Percentiles rank a stretch among this genome's conserved stretches.
Conservation (phyloP, 768 basidiomycete genomes). For the Suillus luteus region DNA sequence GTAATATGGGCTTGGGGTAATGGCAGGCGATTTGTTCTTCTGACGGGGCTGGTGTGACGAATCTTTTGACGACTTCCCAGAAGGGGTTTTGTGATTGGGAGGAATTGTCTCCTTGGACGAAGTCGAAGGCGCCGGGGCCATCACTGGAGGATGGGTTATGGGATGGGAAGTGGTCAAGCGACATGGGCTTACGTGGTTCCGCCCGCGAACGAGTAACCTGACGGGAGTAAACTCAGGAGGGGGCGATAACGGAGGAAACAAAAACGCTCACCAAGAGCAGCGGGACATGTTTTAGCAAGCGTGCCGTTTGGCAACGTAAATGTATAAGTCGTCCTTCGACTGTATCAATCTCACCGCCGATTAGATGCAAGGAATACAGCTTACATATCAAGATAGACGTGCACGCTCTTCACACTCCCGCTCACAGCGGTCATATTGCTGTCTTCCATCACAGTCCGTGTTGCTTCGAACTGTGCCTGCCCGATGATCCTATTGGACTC, state of each 20-base stretch:
- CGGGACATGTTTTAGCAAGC: slow-evolving; percentile 69
- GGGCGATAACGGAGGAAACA: slow-evolving; percentile 6
- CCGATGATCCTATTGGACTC: slow-evolving; percentile 77
- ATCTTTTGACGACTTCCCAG: slow-evolving; percentile 78
- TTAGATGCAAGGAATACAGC: slow-evolving; percentile 22
- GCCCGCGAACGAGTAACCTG: slow-evolving; percentile 76
- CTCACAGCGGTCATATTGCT: slow-evolving; percentile 43
- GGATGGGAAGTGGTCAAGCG: background rate
- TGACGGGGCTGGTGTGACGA: slow-evolving; percentile 64
- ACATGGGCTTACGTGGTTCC: slow-evolving; percentile 72
- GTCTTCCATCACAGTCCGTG: slow-evolving; percentile 63
- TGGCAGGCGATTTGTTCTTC: slow-evolving; percentile 70
- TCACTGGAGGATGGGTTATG: slow-evolving; percentile 46
- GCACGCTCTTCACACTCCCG: slow-evolving; percentile 71
- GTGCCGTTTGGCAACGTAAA: slow-evolving; percentile 71
- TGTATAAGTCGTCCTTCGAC: slow-evolving; percentile 57
- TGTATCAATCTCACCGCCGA: background rate
- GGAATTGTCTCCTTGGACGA: slow-evolving; percentile 72
- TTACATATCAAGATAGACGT: slow-evolving; percentile 70
- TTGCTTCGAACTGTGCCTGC: slow-evolving; percentile 66
- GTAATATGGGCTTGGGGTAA: slow-evolving; percentile 73
- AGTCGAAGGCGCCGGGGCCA: slow-evolving; percentile 79
- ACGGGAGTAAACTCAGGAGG: slow-evolving; percentile 8
- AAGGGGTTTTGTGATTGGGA: slow-evolving; percentile 70
- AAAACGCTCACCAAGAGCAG: slow-evolving; percentile 62